Conservation (phyloP, 768 basidiomycete species). For the Lactarius vividus region DNA sequence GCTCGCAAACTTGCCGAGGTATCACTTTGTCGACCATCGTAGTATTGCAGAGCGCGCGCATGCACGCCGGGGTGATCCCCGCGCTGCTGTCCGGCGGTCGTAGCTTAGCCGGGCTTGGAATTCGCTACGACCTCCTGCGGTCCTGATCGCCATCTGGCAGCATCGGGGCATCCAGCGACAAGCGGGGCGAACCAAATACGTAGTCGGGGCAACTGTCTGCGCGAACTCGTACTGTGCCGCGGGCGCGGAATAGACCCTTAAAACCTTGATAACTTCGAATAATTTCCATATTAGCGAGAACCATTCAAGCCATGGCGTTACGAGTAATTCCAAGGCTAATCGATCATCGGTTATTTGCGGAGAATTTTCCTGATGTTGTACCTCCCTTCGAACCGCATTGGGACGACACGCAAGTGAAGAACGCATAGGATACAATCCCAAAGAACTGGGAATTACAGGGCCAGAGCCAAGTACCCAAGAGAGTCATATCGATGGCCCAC, state of each 20-base stretch:
- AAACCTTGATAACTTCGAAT: constrained; percentile 51
- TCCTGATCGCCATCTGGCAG: constrained; percentile 38
- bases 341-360: background rate
- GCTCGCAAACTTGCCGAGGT: constrained; percentile 33
- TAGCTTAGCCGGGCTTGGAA: constrained; percentile 11
- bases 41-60: constrained; percentile 37
- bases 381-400: constrained; percentile 6
- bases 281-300: constrained; percentile 56
- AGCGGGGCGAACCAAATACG: constrained; percentile 58
- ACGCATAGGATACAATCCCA: constrained; percentile 5
- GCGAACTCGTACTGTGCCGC: constrained; percentile 51
- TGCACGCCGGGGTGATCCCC: constrained; percentile 37
- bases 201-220: constrained; percentile 52
- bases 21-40: constrained; percentile 40
- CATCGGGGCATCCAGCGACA: constrained; percentile 44
- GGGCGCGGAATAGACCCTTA: constrained; percentile 59
- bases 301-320: constrained; percentile 34
- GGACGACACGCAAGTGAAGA: constrained; percentile 21
- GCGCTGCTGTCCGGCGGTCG: constrained; percentile 41
- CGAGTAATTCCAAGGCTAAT: background rate
- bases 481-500: constrained; percentile 11
- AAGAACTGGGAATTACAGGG: constrained; percentile 2
- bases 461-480: constrained; percentile 1
- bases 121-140: background rate
- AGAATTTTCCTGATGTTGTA: background rate